Evolutionary conservation across 768 basidiomycete species (phyloP), one percentile per base, ranked within the genome.

Genomic region (Wakefieldia striispora): DNA sequence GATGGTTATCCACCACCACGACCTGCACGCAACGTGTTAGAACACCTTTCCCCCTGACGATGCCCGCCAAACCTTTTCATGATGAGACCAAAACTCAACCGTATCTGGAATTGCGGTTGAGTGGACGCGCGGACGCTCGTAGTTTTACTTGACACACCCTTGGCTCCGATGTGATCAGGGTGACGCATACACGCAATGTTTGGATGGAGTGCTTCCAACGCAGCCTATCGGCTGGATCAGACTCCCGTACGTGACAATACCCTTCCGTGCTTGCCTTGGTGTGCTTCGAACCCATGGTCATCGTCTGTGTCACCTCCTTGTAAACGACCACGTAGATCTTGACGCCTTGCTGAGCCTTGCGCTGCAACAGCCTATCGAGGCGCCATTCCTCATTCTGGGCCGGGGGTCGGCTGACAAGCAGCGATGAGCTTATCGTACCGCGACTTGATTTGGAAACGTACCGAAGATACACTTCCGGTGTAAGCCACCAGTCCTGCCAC

Each of bases 281-380:
- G 63, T 95, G 91, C 58, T 83, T 80, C 0, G 90, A 91, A 48
- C 80, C 81, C 84, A 95, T 87, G 12, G 76, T 72, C 94, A 97
- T 97, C 1, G 92, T 93, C 73, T 90, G 86, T 1, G 88, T 86
- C 47, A 98, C 87, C 76, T 97, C 95, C 69, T 97, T 98, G 77
- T 97, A 97, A 3, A 97, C 91, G 53, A 93, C 75, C 38, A 98
- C 81, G 68, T 94, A 88, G 37, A 99, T 71, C 67, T 86, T 91
- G 49, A 98, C 97, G 19, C 95, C 97, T 60, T 95, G 73, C 62
- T 91, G 76, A 0, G 97, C 97, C 70, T 97, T 97, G 45, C 86
- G 80, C 68, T 88, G 74, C 43, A 98, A 75, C 12, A 98, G 64
- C 29, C 82, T 72, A 65, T 99, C 97, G 23, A 99, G 78, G 21